These are phyloP conservation scores for Ceratocystis eucalypticola DNA, from an alignment of 2,329 filamentous ascomycete genomes.

Conservation along the genomic window DNA sequence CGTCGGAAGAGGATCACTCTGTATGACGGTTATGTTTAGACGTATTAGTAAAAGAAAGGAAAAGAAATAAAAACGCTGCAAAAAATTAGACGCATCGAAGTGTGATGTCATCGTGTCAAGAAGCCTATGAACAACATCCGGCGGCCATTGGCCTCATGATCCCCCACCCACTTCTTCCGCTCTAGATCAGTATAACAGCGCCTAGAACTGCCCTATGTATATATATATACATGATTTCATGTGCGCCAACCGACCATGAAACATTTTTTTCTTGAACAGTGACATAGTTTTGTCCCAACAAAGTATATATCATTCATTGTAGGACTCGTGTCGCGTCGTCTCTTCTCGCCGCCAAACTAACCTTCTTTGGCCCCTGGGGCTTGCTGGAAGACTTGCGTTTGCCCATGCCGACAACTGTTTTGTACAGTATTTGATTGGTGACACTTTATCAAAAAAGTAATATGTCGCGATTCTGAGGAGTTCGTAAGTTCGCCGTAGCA, in stretches of 20 bases:
- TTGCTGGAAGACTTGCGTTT: constrained; percentile 85
- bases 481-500: neutral
- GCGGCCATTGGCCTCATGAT: neutral
- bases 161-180: neutral
- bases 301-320: neutral
- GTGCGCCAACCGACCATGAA: neutral
- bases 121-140: neutral
- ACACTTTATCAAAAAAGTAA: neutral
- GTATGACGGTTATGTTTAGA: constrained; percentile 20
- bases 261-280: neutral
- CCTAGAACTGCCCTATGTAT: neutral
- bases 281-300: neutral
- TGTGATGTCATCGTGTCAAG: neutral
- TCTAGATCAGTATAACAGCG: neutral
- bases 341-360: constrained; percentile 27
- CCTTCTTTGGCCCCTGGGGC: constrained; percentile 71
- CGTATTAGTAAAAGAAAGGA: neutral
- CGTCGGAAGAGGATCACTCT: constrained; percentile 61
- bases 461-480: neutral
- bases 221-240: neutral
- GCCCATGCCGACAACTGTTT: constrained; percentile 41
- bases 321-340: constrained; percentile 1
- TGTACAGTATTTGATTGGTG: neutral
- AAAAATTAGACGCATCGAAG: neutral
- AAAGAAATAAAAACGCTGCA: neutral